Percentiles rank a stretch among this genome's conserved stretches.
Conservation (phyloP, 2,329 filamentous ascomycete species). For the Venturia pyrina region DNA sequence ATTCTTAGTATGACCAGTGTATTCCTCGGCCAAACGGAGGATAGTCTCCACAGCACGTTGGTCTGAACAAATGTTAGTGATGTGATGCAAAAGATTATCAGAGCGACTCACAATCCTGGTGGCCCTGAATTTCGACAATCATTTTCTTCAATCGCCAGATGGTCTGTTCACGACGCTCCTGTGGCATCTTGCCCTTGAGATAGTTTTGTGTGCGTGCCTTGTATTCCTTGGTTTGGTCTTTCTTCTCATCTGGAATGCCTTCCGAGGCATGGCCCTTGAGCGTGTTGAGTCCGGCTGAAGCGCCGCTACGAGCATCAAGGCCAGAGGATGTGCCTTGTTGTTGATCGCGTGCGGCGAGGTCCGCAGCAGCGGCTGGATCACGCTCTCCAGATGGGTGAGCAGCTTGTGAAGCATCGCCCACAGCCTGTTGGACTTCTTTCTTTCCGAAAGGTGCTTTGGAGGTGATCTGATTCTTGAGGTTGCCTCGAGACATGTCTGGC, state of each 20-base stretch:
- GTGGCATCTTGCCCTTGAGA: conserved; percentile 73
- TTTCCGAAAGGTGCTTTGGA: conserved; percentile 41
- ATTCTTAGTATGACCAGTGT: conserved; percentile 62
- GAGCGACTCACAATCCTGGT: conserved; percentile 62
- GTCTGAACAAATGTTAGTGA: conserved; percentile 36
- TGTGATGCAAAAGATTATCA: background rate
- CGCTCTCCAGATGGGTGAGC: conserved; percentile 47
- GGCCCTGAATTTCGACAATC: conserved; percentile 91
- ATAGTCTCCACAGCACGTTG: conserved; percentile 84
- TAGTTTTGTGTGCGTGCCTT: conserved; percentile 57
- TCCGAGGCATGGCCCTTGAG: conserved; percentile 48
- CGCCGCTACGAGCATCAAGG: conserved; percentile 41
- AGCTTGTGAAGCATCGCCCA: conserved; percentile 45
- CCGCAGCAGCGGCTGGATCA: conserved; percentile 45
- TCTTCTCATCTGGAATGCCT: conserved; percentile 54
- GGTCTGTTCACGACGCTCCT: conserved; percentile 85
- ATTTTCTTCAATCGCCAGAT: conserved; percentile 96
- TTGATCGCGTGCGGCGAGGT: conserved; percentile 40
- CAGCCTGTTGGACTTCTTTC: conserved; percentile 52
- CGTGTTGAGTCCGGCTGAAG: conserved; percentile 31
- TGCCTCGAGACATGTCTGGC: conserved; percentile 63
- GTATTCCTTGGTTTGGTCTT: conserved; percentile 24
- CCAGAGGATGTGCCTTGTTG: conserved; percentile 37
- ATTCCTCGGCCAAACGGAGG: conserved; percentile 73
- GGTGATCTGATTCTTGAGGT: conserved; percentile 59